A percentile compares a stretch with the other conserved stretches of the same genome.
phyloP scores from a whole-genome alignment of 345 rosid species.

The Populus tremula region DNA sequence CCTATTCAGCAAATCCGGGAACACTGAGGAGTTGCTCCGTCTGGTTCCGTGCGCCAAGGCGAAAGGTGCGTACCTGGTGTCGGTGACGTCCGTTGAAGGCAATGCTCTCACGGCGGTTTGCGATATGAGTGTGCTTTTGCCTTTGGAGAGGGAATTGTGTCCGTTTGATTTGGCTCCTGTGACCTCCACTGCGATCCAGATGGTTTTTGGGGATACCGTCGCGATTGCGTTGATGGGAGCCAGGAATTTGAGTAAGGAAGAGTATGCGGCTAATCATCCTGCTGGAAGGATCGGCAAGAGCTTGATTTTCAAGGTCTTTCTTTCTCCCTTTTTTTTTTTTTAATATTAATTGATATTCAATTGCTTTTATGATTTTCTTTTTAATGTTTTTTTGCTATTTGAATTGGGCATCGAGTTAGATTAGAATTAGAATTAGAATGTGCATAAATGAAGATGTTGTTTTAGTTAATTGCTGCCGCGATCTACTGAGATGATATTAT shows the following conservation, averaged over 20 bases:
- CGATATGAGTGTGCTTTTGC: slow-evolving; percentile 84
- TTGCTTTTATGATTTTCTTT: not conserved
- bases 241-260: slow-evolving; percentile 71
- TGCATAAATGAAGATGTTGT: not conserved
- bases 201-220: slow-evolving; percentile 97
- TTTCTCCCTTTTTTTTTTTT: not conserved
- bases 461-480: no score
- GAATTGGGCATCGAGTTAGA: not conserved
- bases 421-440: not conserved
- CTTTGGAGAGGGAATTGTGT: slow-evolving; percentile 81
- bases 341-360: not conserved
- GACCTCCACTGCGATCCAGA: slow-evolving; percentile 95
- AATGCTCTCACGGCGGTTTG: slow-evolving; percentile 60
- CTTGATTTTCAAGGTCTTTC: slow-evolving; percentile 78
- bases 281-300: slow-evolving; percentile 94
- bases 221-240: slow-evolving; percentile 96
- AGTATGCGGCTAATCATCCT: slow-evolving; percentile 90
- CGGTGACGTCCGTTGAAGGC: slow-evolving; percentile 74
- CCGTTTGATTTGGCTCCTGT: slow-evolving; percentile 96
- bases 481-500: no score
- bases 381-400: not conserved
- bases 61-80: slow-evolving; percentile 63
- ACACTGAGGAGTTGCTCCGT: slow-evolving; percentile 82
- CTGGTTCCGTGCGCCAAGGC: slow-evolving; percentile 89
- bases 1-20: slow-evolving; percentile 79